phyloP scores from a whole-genome alignment of 768 basidiomycete genomes.

The Suillus americanus region DNA sequence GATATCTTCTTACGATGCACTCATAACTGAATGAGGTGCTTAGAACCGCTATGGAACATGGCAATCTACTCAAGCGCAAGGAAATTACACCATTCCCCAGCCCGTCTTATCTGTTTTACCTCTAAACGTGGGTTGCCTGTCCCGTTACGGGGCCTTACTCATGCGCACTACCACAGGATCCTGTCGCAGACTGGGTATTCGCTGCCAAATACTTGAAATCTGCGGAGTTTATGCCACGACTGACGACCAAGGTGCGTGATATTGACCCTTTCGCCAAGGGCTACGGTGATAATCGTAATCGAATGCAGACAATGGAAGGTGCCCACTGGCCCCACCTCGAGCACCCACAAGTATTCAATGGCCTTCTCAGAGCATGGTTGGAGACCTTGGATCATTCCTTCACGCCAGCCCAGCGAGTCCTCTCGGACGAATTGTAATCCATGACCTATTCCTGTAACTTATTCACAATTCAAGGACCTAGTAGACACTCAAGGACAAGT shows the following conservation, averaged over 20 bases:
- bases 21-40: background rate
- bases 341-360: constrained; percentile 51
- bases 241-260: constrained; percentile 34
- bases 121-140: constrained; percentile 30
- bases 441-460: background rate
- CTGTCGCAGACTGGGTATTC: constrained; percentile 43
- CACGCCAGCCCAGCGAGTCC: background rate
- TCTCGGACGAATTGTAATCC: background rate
- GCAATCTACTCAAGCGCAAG: constrained; percentile 38
- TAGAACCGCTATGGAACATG: constrained; percentile 42
- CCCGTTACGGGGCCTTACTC: background rate
- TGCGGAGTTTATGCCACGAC: constrained; percentile 32
- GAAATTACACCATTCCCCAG: constrained; percentile 42
- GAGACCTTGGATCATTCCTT: constrained; percentile 1
- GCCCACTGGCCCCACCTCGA: constrained; percentile 75
- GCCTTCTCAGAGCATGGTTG: constrained; percentile 54
- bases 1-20: background rate
- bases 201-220: constrained; percentile 29
- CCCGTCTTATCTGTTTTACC: constrained; percentile 42
- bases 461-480: background rate
- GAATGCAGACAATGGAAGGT: constrained; percentile 44
- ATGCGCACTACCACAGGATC: constrained; percentile 31
- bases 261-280: constrained; percentile 30
- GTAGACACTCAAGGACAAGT: background rate
- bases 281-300: constrained; percentile 25